Evolutionary conservation across 768 basidiomycete genomes (phyloP), one percentile per base, ranked within the genome.

Genomic region (Boletellus ananiceps): DNA sequence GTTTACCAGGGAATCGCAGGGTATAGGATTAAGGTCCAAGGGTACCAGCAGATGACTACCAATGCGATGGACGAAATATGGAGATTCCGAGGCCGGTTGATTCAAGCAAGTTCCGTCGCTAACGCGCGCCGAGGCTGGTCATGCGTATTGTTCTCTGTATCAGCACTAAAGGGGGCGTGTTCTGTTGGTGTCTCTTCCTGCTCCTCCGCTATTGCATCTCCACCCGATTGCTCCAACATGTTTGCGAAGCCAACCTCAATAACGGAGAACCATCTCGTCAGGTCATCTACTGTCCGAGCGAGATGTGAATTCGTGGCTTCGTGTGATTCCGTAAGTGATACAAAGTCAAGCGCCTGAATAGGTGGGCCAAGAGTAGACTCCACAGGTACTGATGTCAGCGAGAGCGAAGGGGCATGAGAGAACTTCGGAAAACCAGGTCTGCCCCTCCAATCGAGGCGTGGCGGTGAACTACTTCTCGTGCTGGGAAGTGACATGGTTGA

Each of bases 261-360:
- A 0, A 83, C 74, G 5, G 77, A 76, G 49, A 97, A 66, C 90
- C 89, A 94, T 54, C 78, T 74, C 2, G 78, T 75, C 32, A 97
- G 77, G 59, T 87, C 82, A 39, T 85, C 84, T 9, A 95, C 80
- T 3, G 84, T 86, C 38, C 74, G 69, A 38, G 81, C 82, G 41
- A 97, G 76, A 61, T 91, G 86, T 1, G 71, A 65, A 55, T 88
- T 84, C 1, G 84, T 81, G 31, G 73, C 75, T 9, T 82, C 83
- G 23, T 71, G 70, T 5, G 75, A 76, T 16, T 79, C 73, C 52
- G 84, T 67, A 18, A 80, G 64, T 21, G 73, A 67, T 5, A 67
- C 67, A 52, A 92, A 86, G 62, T 94, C 83, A n/a, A 96, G 72
- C 2, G 87, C 82, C 33, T 70, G 75, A 7, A 90, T 64, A 0